Evolutionary conservation across 2,329 filamentous ascomycete genomes (phyloP).

Genomic region (Stemphylium beticola): DNA sequence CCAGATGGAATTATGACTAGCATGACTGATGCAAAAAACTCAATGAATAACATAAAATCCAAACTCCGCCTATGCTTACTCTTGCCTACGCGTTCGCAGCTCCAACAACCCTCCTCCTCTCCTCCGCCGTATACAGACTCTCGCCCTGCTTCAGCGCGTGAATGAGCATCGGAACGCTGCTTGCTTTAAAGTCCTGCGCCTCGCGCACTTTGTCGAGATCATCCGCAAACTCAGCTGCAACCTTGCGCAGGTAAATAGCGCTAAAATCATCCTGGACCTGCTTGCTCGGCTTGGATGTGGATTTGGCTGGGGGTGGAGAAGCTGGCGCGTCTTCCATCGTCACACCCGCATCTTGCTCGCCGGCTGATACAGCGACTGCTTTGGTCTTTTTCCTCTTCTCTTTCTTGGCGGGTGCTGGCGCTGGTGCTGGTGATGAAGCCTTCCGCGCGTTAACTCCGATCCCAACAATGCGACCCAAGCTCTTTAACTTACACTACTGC

Average conservation of each 20-base stretch:
- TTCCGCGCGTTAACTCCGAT: neutral
- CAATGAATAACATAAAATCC: neutral
- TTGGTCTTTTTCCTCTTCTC: slow-evolving; percentile 21
- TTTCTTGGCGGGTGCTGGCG: slow-evolving; percentile 16
- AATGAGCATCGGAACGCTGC: slow-evolving; percentile 68
- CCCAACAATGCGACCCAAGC: neutral
- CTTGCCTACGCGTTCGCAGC: slow-evolving; percentile 17
- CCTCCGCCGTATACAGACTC: slow-evolving; percentile 63
- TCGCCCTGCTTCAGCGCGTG: slow-evolving; percentile 72
- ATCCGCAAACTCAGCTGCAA: slow-evolving; percentile 73
- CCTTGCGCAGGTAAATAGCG: slow-evolving; percentile 71
- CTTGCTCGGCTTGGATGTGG: neutral
- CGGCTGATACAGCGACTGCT: neutral
- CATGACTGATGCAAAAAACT: too few species aligned
- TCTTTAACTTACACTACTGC: neutral
- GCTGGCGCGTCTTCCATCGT: slow-evolving; percentile 27
- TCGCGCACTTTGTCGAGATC: slow-evolving; percentile 73
- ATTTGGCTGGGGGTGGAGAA: slow-evolving; percentile 8
- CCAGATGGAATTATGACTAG: too few species aligned
- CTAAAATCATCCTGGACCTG: slow-evolving; percentile 56
- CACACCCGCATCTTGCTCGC: slow-evolving; percentile 18
- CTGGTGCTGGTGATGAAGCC: slow-evolving; percentile 5
- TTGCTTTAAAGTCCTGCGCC: slow-evolving; percentile 73
- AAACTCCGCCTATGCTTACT: slow-evolving; percentile 23
- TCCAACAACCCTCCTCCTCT: slow-evolving; percentile 53